These are phyloP conservation scores for Salix purpurea DNA, from an alignment of 345 rosid genomes.

Conservation along the genomic window DNA sequence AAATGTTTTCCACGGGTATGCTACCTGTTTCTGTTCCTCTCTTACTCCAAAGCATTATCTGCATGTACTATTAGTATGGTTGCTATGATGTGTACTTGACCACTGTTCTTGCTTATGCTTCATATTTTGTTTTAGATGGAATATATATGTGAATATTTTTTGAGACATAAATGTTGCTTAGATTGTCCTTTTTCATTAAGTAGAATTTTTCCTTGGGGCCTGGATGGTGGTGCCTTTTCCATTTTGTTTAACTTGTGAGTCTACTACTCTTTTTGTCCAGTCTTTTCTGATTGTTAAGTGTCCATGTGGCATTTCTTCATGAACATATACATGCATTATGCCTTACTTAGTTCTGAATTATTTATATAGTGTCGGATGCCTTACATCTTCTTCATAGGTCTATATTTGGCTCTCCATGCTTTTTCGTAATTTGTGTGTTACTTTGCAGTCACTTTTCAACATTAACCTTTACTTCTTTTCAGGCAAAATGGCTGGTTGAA, in stretches of 20 bases:
- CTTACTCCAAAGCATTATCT: not conserved
- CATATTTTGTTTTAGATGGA: not conserved
- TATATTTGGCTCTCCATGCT: not conserved
- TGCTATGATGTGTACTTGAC: not conserved
- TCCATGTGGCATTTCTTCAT: not conserved
- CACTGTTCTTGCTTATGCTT: not conserved
- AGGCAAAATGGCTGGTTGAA: slow-evolving; percentile 97
- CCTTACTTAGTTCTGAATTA: too few relatives aligned
- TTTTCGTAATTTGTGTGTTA: not conserved
- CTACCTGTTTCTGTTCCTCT: not conserved
- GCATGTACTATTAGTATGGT: not conserved
- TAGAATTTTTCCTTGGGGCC: not conserved
- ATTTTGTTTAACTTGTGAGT: not conserved
- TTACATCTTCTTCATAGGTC: not conserved
- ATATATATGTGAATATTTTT: not conserved
- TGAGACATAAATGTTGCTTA: not conserved
- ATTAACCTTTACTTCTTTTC: slow-evolving; percentile 11
- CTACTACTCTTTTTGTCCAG: not conserved
- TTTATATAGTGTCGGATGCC: not conserved
- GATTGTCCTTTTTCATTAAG: not conserved
- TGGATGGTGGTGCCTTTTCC: not conserved
- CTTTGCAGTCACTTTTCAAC: not conserved
- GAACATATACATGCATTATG: not conserved
- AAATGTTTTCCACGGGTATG: not conserved
- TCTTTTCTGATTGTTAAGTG: not conserved